These are phyloP conservation scores for Sarocladium brachiariae DNA, from an alignment of 2,329 filamentous ascomycete species.

Conservation along the genomic window DNA sequence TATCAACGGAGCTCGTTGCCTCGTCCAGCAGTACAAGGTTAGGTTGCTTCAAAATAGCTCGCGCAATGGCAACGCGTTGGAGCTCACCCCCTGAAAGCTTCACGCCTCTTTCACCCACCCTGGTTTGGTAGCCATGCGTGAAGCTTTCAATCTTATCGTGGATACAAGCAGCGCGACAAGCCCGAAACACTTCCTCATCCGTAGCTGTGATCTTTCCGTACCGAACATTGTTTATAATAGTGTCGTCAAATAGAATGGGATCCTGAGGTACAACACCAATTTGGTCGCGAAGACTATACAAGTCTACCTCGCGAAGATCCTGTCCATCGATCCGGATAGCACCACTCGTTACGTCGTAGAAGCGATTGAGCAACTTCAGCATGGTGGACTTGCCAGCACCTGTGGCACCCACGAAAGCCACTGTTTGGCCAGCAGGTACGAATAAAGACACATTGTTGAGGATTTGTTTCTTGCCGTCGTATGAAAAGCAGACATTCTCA, in stretches of 20 bases:
- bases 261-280: slow-evolving; percentile 52
- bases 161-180: slow-evolving; percentile 48
- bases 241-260: slow-evolving; percentile 50
- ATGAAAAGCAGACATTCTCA: slow-evolving; percentile 48
- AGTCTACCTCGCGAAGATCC: slow-evolving; percentile 47
- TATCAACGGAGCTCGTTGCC: slow-evolving; percentile 70
- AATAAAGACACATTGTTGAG: slow-evolving; percentile 47
- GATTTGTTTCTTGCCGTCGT: slow-evolving; percentile 52
- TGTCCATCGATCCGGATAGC: slow-evolving; percentile 49
- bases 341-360: slow-evolving; percentile 49
- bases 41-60: slow-evolving; percentile 66
- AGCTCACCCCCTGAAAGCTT: slow-evolving; percentile 61
- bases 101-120: slow-evolving; percentile 21
- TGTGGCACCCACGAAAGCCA: slow-evolving; percentile 54
- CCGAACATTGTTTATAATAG: slow-evolving; percentile 52
- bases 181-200: slow-evolving; percentile 48
- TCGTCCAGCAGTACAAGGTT: slow-evolving; percentile 74
- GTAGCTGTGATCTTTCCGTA: slow-evolving; percentile 48
- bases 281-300: slow-evolving; percentile 43
- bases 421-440: slow-evolving; percentile 44
- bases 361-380: slow-evolving; percentile 51
- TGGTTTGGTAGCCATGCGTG: slow-evolving; percentile 20
- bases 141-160: slow-evolving; percentile 52
- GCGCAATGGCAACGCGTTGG: slow-evolving; percentile 61
- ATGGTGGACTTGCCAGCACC: slow-evolving; percentile 54